Percentiles rank a stretch among this genome's conserved stretches.
phyloP scores from a whole-genome alignment of 345 rosid species.

The Iberis pinnata region DNA sequence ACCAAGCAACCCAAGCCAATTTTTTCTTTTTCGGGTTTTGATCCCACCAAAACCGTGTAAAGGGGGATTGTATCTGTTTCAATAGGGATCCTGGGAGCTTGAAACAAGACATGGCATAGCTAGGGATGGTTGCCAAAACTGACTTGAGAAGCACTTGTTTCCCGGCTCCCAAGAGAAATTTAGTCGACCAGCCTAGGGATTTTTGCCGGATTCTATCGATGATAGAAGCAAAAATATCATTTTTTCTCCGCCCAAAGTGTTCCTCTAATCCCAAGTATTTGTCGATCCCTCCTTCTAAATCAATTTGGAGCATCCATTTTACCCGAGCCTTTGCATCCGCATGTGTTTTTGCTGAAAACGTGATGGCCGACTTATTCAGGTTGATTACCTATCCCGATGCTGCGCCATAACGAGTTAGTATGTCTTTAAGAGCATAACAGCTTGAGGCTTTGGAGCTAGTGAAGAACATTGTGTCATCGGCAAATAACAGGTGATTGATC shows the following conservation, averaged over 20 bases:
- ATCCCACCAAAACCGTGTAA: background rate
- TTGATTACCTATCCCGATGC: background rate
- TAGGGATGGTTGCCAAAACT: background rate
- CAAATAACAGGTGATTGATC: background rate
- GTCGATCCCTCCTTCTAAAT: background rate
- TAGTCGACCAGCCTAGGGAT: background rate
- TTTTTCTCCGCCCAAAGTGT: background rate
- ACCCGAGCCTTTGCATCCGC: background rate
- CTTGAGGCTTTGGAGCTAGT: too few species aligned
- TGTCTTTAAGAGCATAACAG: too few species aligned
- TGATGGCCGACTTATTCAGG: background rate
- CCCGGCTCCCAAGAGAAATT: background rate
- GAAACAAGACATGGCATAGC: background rate
- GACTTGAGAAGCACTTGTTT: background rate
- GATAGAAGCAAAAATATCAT: background rate
- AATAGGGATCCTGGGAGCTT: background rate
- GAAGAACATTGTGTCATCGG: background rate
- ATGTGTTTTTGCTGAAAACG: background rate
- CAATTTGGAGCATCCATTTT: rapidly evolving
- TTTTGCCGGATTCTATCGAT: background rate
- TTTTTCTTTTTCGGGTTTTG: too few species aligned
- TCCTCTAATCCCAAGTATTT: background rate
- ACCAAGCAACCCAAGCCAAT: background rate
- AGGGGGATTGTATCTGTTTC: background rate
- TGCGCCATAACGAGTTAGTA: background rate